These are phyloP conservation scores for Schizophyllum amplum DNA, from an alignment of 1,284 basidiomycete genomes.

Conservation along the genomic window DNA sequence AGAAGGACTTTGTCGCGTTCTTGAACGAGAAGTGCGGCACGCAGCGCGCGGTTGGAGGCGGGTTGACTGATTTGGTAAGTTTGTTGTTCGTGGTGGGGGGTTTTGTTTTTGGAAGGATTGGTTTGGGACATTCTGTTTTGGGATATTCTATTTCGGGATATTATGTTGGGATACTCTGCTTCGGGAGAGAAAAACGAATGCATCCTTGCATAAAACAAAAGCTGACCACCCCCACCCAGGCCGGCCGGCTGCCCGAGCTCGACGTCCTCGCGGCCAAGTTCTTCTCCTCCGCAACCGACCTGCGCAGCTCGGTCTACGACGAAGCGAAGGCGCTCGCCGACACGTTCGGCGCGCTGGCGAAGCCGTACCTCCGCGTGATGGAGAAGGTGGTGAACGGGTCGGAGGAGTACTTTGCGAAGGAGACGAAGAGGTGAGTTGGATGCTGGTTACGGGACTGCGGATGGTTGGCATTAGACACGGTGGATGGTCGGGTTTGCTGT, in stretches of 20 bases:
- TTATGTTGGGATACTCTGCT: no score
- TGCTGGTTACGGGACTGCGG: no score
- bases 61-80: slow-evolving; percentile 58
- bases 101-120: slow-evolving; percentile 1
- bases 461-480: no score
- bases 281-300: slow-evolving; percentile 52
- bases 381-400: slow-evolving; percentile 74
- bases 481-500: background rate
- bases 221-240: slow-evolving; percentile 38
- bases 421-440: slow-evolving; percentile 65
- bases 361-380: slow-evolving; percentile 89
- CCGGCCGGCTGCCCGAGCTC: slow-evolving; percentile 75
- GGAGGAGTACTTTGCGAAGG: slow-evolving; percentile 80
- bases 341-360: slow-evolving; percentile 43
- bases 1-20: slow-evolving; percentile 63
- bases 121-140: no score
- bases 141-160: no score
- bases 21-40: slow-evolving; percentile 89
- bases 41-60: slow-evolving; percentile 74
- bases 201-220: no score
- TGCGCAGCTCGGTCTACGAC: slow-evolving; percentile 53
- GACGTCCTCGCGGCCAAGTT: slow-evolving; percentile 78
- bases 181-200: no score
- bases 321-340: slow-evolving; percentile 47
- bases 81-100: background rate